Evolutionary conservation across 2,329 filamentous ascomycete species (phyloP).

Genomic region (Colletotrichum nymphaeae): DNA sequence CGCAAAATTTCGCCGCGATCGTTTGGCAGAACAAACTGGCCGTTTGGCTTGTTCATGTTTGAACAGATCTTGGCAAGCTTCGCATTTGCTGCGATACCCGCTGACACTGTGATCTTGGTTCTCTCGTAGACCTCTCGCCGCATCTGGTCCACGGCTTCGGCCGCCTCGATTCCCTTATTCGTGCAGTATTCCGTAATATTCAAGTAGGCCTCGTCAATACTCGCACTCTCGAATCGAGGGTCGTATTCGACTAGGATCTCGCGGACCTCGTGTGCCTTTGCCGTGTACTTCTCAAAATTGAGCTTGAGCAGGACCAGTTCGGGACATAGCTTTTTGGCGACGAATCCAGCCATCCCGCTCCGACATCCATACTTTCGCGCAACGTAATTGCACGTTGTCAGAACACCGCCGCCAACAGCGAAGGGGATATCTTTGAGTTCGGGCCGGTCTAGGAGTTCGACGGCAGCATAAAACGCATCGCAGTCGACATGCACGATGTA

Average conservation of each 20-base stretch:
- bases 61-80: constrained; percentile 96
- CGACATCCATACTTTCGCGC: constrained; percentile 91
- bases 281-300: constrained; percentile 90
- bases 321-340: constrained; percentile 94
- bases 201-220: constrained; percentile 95
- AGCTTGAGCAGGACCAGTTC: constrained; percentile 83
- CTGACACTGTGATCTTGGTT: constrained; percentile 89
- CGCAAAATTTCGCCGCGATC: constrained; percentile 81
- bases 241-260: constrained; percentile 89
- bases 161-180: constrained; percentile 74
- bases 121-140: constrained; percentile 80
- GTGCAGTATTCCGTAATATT: constrained; percentile 91
- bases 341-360: constrained; percentile 95
- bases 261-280: constrained; percentile 90
- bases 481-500: constrained; percentile 93
- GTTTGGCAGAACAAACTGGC: constrained; percentile 82
- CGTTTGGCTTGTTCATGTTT: constrained; percentile 96
- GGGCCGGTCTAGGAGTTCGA: constrained; percentile 86
- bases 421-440: constrained; percentile 90
- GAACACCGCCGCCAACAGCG: constrained; percentile 80
- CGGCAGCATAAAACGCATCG: constrained; percentile 96
- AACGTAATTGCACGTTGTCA: constrained; percentile 84
- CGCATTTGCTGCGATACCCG: constrained; percentile 92
- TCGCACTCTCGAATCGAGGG: constrained; percentile 89
- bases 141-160: constrained; percentile 81